A percentile compares a stretch with the other conserved stretches of the same genome.
phyloP scores from a whole-genome alignment of 805 yeast species.

The Lipomyces orientalis region DNA sequence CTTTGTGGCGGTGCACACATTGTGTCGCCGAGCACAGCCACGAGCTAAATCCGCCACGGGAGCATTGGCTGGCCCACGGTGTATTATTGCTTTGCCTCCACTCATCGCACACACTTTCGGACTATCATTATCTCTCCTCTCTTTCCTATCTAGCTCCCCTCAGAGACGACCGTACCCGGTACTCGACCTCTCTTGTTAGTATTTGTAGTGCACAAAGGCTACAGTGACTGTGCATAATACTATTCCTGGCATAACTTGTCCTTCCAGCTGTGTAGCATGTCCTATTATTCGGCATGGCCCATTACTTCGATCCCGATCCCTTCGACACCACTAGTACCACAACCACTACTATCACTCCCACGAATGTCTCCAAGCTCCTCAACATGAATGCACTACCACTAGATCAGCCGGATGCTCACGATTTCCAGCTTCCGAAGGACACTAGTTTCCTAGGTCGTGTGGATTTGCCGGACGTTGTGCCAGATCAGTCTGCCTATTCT shows the following conservation, averaged over 20 bases:
- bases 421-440: background rate
- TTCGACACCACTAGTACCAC: background rate
- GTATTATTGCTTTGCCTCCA: background rate
- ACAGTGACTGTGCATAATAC: background rate
- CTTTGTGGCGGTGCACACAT: background rate
- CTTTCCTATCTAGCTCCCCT: background rate
- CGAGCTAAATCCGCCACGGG: constrained; percentile 1
- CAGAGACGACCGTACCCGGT: background rate
- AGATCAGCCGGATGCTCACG: background rate
- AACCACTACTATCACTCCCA: background rate
- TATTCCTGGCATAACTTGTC: background rate
- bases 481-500: background rate
- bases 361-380: constrained; percentile 5
- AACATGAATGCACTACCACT: background rate
- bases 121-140: background rate
- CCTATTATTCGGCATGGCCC: constrained; percentile 1
- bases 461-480: background rate
- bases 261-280: background rate
- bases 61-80: background rate
- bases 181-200: background rate
- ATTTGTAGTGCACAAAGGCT: background rate
- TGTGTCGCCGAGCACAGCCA: background rate
- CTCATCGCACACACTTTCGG: background rate
- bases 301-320: background rate
- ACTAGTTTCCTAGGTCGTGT: background rate